Conservation (phyloP, 495 filamentous ascomycete species). For the Parmelia sp. region DNA sequence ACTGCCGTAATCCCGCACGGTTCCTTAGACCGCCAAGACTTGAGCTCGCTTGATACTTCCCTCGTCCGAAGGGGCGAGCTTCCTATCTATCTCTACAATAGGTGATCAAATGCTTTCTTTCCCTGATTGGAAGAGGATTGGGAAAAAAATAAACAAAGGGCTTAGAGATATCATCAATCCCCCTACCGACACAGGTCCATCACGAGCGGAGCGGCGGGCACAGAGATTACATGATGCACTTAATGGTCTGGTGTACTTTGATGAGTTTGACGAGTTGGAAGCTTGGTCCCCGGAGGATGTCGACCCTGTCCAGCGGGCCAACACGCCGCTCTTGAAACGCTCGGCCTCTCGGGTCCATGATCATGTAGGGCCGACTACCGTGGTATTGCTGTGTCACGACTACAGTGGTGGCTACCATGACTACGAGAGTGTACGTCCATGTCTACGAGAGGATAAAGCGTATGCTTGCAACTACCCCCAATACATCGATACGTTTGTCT, state of each 20-base stretch:
- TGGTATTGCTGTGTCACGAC: constrained; percentile 38
- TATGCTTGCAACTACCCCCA: constrained; percentile 36
- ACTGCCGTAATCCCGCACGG: not conserved
- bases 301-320: constrained; percentile 36
- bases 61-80: too few relatives aligned
- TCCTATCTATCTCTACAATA: not conserved
- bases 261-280: constrained; percentile 34
- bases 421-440: constrained; percentile 32
- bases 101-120: not conserved
- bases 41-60: too few relatives aligned
- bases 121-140: constrained; percentile 16
- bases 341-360: constrained; percentile 3
- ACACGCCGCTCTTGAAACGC: constrained; percentile 35
- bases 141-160: constrained; percentile 7
- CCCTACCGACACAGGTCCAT: constrained; percentile 8
- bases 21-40: not conserved
- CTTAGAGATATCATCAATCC: constrained; percentile 11
- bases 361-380: constrained; percentile 18
- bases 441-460: constrained; percentile 27
- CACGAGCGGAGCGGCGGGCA: constrained; percentile 10
- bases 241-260: constrained; percentile 34
- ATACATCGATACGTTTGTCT: constrained; percentile 38
- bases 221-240: constrained; percentile 17
- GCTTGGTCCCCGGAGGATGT: constrained; percentile 31
- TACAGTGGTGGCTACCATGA: constrained; percentile 41